Base-by-base conservation (phyloP, 352 stramenopile species). In the Globisporangium sylvaticum region DNA sequence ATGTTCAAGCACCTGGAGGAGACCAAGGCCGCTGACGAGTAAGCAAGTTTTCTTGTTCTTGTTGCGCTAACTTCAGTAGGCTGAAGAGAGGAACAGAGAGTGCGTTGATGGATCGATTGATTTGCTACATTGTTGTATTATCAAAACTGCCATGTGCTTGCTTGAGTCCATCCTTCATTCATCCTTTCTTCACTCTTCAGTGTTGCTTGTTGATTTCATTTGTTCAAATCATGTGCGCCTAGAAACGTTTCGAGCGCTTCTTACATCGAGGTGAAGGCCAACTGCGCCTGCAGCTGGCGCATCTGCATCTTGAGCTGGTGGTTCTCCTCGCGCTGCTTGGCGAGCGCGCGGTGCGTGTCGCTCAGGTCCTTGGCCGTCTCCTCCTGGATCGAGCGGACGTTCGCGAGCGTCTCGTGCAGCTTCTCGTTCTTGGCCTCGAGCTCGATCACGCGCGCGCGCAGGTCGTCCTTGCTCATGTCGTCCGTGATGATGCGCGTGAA, bases 1-100 rank as follows among this genome's bases (percentile, higher is more conserved):
- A 95, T 97, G 83, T 95, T 98, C 62, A 92, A 97, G 72, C 64
- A 91, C 58, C 73, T 97, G 44, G 83, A 90, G 64, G 64, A 80
- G 62, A 89, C 78, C 73, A 91, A 90, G 72, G 69, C 80, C 46
- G 62, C 73, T 32, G 85, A 92, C 29, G 82, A 89, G 42, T 64
- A 52, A 50, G 18, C 39, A 10, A n/a, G n/a, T n/a, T n/a, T n/a
- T n/a, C n/a, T n/a, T n/a, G n/a, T n/a, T n/a, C n/a, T n/a, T n/a
- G n/a, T n/a, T n/a, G n/a, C n/a, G n/a, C n/a, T n/a, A n/a, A n/a
- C n/a, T n/a, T n/a, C n/a, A n/a, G n/a, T n/a, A n/a, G n/a, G n/a
- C n/a, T n/a, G n/a, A n/a, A n/a, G n/a, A n/a, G n/a, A n/a, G n/a
- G n/a, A n/a, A n/a, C n/a, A n/a, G 15, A 50, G 7, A 50, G 42